A percentile compares a stretch with the other conserved stretches of the same genome.
Conservation (phyloP, 495 filamentous ascomycete genomes). For the Daldinia caldariorum region DNA sequence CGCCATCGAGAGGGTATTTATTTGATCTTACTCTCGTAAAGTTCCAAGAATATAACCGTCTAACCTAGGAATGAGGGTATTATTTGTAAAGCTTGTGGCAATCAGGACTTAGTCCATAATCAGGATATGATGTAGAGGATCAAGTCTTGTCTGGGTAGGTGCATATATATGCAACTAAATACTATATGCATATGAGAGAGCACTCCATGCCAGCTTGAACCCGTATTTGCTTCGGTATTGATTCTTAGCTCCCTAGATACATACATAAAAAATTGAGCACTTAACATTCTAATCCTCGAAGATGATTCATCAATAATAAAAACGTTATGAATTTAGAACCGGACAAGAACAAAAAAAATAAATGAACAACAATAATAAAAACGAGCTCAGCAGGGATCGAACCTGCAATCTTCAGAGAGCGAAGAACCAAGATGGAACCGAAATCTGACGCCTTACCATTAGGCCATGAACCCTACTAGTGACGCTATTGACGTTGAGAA, state of each 20-base stretch:
- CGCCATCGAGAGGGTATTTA: slow-evolving; percentile 21
- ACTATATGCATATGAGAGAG: neutral
- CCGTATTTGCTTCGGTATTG: neutral
- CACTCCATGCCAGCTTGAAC: neutral
- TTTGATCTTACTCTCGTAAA: neutral
- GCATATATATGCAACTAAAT: neutral
- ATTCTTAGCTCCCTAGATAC: no score
- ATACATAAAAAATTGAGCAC: no score
- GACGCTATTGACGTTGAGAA: neutral
- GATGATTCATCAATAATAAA: no score
- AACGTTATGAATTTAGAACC: neutral
- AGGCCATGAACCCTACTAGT: slow-evolving; percentile 33
- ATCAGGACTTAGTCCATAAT: no score
- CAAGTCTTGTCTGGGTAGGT: no score
- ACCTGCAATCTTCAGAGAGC: slow-evolving; percentile 44
- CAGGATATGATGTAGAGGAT: no score
- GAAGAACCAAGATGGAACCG: slow-evolving; percentile 18
- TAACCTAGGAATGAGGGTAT: no score
- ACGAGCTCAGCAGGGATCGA: slow-evolving; percentile 45
- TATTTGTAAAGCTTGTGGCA: no score
- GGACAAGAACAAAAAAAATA: neutral
- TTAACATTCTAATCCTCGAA: no score
- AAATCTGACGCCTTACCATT: slow-evolving; percentile 43
- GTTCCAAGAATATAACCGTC: no score
- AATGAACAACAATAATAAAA: no score